phyloP scores from a whole-genome alignment of 345 rosid genomes.

The Ailanthus altissimus region DNA sequence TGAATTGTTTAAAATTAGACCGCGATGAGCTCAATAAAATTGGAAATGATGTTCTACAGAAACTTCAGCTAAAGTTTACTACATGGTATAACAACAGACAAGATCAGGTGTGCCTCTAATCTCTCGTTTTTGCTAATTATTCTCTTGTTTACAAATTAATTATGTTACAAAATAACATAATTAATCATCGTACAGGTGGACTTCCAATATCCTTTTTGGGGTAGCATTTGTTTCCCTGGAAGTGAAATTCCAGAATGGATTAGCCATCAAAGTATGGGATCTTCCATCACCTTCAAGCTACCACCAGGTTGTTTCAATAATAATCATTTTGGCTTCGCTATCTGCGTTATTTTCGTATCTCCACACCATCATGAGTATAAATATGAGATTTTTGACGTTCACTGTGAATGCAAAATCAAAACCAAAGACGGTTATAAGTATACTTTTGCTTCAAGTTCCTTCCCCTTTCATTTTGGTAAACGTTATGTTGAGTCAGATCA shows the following conservation, averaged over 20 bases:
- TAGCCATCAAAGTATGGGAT: neutral
- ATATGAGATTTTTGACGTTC: rapidly evolving
- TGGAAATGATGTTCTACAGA: no score
- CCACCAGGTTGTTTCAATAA: neutral
- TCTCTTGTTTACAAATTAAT: neutral
- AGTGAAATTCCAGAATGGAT: neutral
- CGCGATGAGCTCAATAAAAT: no score
- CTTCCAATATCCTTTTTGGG: no score
- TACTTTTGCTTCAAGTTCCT: neutral
- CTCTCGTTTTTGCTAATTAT: no score
- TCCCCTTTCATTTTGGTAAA: neutral
- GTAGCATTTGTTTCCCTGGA: neutral
- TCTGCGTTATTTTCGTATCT: neutral
- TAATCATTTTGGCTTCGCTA: neutral
- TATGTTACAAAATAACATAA: neutral
- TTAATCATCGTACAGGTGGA: neutral
- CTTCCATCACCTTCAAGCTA: neutral
- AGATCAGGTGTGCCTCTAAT: no score
- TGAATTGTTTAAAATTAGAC: no score
- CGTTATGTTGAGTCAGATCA: neutral
- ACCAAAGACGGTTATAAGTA: neutral
- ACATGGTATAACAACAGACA: no score
- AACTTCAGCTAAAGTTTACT: no score
- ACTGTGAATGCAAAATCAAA: neutral
- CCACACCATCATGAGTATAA: neutral